Evolutionary conservation across 2,329 filamentous ascomycete genomes (phyloP), one percentile per base, ranked within the genome.

Genomic region (Aspergillus sp.): DNA sequence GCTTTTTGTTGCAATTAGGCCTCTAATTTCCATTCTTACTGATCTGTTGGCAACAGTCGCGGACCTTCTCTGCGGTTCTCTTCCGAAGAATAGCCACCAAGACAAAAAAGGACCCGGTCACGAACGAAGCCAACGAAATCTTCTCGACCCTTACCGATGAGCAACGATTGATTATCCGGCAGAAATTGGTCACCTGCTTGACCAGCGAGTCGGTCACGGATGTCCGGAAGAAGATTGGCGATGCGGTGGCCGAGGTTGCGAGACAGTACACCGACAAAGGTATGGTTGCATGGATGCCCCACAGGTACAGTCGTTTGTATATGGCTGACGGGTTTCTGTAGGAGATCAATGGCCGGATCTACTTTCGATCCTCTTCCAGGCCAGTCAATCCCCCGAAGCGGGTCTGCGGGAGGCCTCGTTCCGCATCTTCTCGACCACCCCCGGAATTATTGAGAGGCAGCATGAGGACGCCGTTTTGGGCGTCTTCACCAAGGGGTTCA

Each of bases 191-290:
- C 26, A 75, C 88, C 52, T 78, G 77, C 32, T 69, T 95, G 33
- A 76, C 76, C 36, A 70, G 68, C 40, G 91, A 96, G 64, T 67
- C 74, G 14, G 75, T 82, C 41, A 74, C 78, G 40, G 69, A 75
- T 24, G 83, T 94, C 29, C 75, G 91, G 51, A 91, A 94, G 67
- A 98, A 98, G 64, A 83, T 96, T 55, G 91, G 88, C 49, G 91
- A 98, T 63, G 86, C 89, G n/a, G 83, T 96, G 41, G 91, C 91
- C 15, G 91, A 98, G 63, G 72, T 98, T 39, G 91, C 89, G 27
- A 78, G 91, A 52, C 86, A 98, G 66, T 95, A 95, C 63, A 82
- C 84, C 27, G 91, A 96, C 51, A 86, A 82, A 52, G 80, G 86
- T 93, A 71, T 59, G 79, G 67, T 35, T 33, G 30, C 26, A 29